These are phyloP conservation scores for Aspergillus unguis DNA, from an alignment of 2,329 filamentous ascomycete genomes.

Conservation along the genomic window DNA sequence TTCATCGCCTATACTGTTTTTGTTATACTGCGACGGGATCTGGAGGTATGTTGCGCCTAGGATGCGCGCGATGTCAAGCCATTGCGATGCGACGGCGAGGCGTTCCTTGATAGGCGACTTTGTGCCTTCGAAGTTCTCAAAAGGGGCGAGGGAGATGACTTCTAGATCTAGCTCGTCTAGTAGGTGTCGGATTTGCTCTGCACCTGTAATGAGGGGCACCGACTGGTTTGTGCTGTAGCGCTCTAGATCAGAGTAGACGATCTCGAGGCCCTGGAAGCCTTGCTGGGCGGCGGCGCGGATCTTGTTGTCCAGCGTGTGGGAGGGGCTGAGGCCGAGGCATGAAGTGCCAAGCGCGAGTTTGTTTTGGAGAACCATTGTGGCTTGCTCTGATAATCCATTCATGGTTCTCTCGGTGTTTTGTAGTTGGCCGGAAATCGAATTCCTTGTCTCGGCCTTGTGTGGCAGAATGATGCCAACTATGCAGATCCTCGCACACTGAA, in stretches of 20 bases:
- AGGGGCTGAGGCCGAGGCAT: conserved; percentile 30
- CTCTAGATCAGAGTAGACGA: conserved; percentile 31
- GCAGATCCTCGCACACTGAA: too few relatives aligned
- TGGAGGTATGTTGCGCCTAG: conserved; percentile 31
- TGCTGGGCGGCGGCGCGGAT: conserved; percentile 25
- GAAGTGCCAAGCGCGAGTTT: conserved; percentile 30
- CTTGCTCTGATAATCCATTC: neutral
- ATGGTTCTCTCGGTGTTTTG: neutral
- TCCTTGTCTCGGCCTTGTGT: conserved; percentile 1
- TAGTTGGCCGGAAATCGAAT: conserved; percentile 3
- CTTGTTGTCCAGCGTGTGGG: conserved; percentile 30
- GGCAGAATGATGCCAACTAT: neutral
- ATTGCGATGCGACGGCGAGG: conserved; percentile 28
- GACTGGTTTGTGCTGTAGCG: conserved; percentile 18
- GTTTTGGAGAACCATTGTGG: conserved; percentile 14
- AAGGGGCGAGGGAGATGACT: conserved; percentile 32
- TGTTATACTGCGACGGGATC: conserved; percentile 29
- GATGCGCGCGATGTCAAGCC: conserved; percentile 28
- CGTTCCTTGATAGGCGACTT: conserved; percentile 24
- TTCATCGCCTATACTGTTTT: conserved; percentile 25
- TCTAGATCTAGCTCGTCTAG: conserved; percentile 21
- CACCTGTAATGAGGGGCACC: conserved; percentile 19
- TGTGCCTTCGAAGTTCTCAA: conserved; percentile 39
- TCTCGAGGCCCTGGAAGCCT: conserved; percentile 30
- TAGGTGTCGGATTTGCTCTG: conserved; percentile 16